Evolutionary conservation across 352 stramenopile genomes (phyloP), one percentile per base, ranked within the genome.

Genomic region (Globisporangium cederbergense): DNA sequence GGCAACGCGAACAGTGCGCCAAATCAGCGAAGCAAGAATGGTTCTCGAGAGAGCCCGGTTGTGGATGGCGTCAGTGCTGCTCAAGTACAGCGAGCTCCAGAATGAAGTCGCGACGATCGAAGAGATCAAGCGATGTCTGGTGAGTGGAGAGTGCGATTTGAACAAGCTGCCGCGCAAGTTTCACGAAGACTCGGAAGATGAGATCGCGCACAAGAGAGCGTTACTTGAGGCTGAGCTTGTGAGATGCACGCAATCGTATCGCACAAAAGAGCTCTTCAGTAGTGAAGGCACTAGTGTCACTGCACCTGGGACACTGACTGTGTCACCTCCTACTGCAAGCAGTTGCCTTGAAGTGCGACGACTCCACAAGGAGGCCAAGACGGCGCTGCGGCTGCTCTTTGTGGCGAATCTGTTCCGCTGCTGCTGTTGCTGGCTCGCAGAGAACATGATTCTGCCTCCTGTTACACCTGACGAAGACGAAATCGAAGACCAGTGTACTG

Each of bases 401-500:
- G 38, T 90, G n/a, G 55, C 62, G 14, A 89, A 89, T 59, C 59
- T 89, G 16, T 77, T 91, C 16, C 78, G 82, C 1, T 76, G 60
- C 0, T 87, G 78, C 47, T 89, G 73, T 61, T 91, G 73, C 57
- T 91, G 78, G 78, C 66, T 91, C 0, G 77, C 60, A 1, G 82
- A 91, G 42, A 88, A 88, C 46, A 71, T 88, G 70, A 43, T 66
- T 0, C 52, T 60, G 1, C 64, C 54, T n/a, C 16, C 73, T 13
- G 47, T 62, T 22, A 16, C 43, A 11, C 16, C 13, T n/a, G 43
- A 49, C 32, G 53, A 43, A 1, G 52, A 46, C 34, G 49, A 36
- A 42, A 65, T 46, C 11, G 22, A 45, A n/a, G 43, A 40, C 7
- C 18, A 36, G 22, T 16, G 34, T 1, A 2, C 34, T n/a, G 18